Evolutionary conservation across 371 early-diverging fungal species (phyloP), one percentile per base, ranked within the genome.

Genomic region (Mucor plumbeus): DNA sequence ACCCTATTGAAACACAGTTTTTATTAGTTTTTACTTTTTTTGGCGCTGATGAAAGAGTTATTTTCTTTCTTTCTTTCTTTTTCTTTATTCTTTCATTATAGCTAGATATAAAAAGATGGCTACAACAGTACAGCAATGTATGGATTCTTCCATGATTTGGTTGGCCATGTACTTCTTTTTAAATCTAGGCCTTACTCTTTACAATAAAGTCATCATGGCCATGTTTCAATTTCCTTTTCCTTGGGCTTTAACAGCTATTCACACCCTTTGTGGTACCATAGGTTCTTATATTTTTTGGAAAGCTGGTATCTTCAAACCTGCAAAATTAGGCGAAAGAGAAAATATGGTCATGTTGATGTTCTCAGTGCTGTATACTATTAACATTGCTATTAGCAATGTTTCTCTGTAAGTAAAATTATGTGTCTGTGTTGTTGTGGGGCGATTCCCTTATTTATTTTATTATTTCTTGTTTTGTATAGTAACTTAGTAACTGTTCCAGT

Each of bases 181-280:
- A 70, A 94, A 94, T 76, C 87, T 96, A 38, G 74, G 88, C 31
- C 78, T 96, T 40, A 95, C 96, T 5, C 77, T 96, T 38, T 93
- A 93, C 78, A 94, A 92, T 85, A 96, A 96, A 81, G 85, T 89
- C 38, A 88, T 96, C 61, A 81, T 95, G 72, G 84, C 88, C 66
- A 78, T 87, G 61, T 87, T 90, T 68, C 72, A 84, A 26, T 96
- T 94, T 72, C 85, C 86, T 15, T 94, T 90, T 71, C 96, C 96
- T 7, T 96, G 96, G 96, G 88, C 91, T 7, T 74, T 96, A 10
- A 95, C 96, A 0, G 94, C 92, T 9, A 85, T 94, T 61, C 96
- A 96, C 70, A 89, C 91, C 2, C 70, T 94, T 14, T 87, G 88
- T 56, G 87, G 92, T 59, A 85, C 88, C 11, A 74, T 91, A 33